A percentile compares a stretch with the other conserved stretches of the same genome.
Evolutionary conservation across 345 rosid species (phyloP).

Genomic region (Eutrema yunnanense): DNA sequence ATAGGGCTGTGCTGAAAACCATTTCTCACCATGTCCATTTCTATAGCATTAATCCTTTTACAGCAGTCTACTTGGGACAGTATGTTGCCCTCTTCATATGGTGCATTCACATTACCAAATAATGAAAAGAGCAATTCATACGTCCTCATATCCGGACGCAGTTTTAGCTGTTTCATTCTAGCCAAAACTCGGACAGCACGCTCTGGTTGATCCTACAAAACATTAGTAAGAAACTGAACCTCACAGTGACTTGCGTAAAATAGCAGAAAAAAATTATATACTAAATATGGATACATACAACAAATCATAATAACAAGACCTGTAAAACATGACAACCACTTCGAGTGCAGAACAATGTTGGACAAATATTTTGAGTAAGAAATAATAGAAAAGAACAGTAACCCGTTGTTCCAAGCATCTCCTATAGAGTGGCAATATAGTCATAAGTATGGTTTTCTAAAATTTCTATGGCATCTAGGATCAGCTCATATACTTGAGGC

Average conservation of each 20-base stretch:
- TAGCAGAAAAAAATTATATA: background rate
- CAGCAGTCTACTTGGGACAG: slow-evolving; percentile 49
- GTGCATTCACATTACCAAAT: slow-evolving; percentile 68
- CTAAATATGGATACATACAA: background rate
- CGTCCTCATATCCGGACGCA: slow-evolving; percentile 56
- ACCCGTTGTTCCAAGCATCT: background rate
- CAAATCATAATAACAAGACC: background rate
- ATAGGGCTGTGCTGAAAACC: slow-evolving; percentile 55
- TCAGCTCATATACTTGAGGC: background rate
- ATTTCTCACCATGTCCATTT: slow-evolving; percentile 65
- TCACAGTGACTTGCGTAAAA: background rate
- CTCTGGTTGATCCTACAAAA: slow-evolving; percentile 70
- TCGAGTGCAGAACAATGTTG: background rate
- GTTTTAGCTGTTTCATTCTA: slow-evolving; percentile 59
- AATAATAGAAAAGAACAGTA: background rate
- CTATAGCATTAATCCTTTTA: slow-evolving; percentile 66
- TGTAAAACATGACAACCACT: background rate
- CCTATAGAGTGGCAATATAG: background rate
- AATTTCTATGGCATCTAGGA: background rate
- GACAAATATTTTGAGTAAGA: background rate
- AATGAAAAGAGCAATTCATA: slow-evolving; percentile 67
- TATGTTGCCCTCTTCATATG: slow-evolving; percentile 58
- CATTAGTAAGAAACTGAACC: slow-evolving; percentile 9
- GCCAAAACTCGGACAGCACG: slow-evolving; percentile 59
- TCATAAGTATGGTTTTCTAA: background rate